Percentiles rank a stretch among this genome's conserved stretches.
Evolutionary conservation across 1,284 basidiomycete genomes (phyloP).

Genomic region (Malassezia pachydermatis): DNA sequence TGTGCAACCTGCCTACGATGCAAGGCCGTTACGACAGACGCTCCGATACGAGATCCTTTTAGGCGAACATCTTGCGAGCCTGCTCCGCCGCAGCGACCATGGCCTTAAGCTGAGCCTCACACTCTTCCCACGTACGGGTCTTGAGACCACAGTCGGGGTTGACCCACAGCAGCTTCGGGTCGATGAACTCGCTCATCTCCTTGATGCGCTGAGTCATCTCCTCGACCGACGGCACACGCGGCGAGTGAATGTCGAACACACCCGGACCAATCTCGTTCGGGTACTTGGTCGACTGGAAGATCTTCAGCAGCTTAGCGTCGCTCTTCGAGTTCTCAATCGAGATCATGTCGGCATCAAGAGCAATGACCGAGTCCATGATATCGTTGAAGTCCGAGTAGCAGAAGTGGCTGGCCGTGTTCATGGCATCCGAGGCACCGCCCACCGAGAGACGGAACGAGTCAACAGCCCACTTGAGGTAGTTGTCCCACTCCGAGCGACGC

Average conservation of each 20-base stretch:
- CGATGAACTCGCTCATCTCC: slow-evolving; percentile 55
- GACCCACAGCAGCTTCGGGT: slow-evolving; percentile 56
- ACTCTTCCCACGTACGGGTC: slow-evolving; percentile 51
- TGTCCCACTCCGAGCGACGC: slow-evolving; percentile 41
- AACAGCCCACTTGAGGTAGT: slow-evolving; percentile 47
- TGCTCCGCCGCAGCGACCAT: slow-evolving; percentile 58
- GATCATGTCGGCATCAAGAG: slow-evolving; percentile 97
- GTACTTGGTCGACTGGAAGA: slow-evolving; percentile 92
- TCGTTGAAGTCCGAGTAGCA: slow-evolving; percentile 65
- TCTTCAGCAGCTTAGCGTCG: slow-evolving; percentile 69
- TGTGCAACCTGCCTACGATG: slow-evolving; percentile 9
- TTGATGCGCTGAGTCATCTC: slow-evolving; percentile 91
- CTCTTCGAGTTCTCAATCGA: slow-evolving; percentile 72
- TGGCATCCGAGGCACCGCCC: slow-evolving; percentile 40
- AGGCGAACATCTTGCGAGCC: slow-evolving; percentile 60
- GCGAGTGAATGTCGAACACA: slow-evolving; percentile 90
- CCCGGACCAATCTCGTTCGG: slow-evolving; percentile 97
- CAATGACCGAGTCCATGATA: slow-evolving; percentile 94
- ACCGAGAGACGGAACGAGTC: slow-evolving; percentile 47
- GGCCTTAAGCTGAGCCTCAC: slow-evolving; percentile 55
- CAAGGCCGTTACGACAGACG: not conserved
- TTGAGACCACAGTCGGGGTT: slow-evolving; percentile 70
- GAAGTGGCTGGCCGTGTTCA: slow-evolving; percentile 47
- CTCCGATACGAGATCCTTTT: slow-evolving; percentile 7
- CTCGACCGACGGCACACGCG: slow-evolving; percentile 74